Base-by-base conservation (phyloP, 106 monocot species). In the Allium fistulosum region DNA sequence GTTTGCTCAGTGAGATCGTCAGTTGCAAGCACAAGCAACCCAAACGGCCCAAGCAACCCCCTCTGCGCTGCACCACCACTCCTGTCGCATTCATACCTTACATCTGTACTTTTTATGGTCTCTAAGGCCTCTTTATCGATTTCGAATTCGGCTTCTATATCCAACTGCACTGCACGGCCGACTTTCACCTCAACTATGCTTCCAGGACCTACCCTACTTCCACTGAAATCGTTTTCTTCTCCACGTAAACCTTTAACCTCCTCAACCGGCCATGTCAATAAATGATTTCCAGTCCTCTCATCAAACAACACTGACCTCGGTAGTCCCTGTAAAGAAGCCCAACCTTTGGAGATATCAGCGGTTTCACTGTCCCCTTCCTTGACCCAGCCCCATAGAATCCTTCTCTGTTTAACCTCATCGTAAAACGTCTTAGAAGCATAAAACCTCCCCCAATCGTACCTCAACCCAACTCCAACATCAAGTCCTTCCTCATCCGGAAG, bases 371-470 rank as follows among this genome's bases (percentile, higher is more conserved):
- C 89, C 3, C 85, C 74, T 80, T 90, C 89, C 18, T 74, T 76
- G 53, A 90, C 64, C 85, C 85, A 90, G 0, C 82, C 83, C 90
- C 85, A 90, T 9, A 90, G 61, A 16, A 90, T 76, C 18, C 90
- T 53, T 14, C 90, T 63, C 17, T 49, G 10, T 50, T 80, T 82
- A 0, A 48, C 55, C 37, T 65, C 66, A 10, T 89, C 88, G 51
- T 68, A 88, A 66, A 88, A 88, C 18, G 88, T 84, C 79, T 88
- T 88, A 1, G 84, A 76, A 4, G 88, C 88, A 26, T 88, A 89
- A 46, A 82, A 85, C 64, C 77, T 85, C 1, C 89, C 89, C 79
- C 81, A 89, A 27, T 89, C 90, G 72, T 85, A 85, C 51, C 90
- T 53, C 66, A 80, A 48, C 9, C 90, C 90, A 4, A 85, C 63